These are phyloP conservation scores for Citrus cavaleriei DNA, from an alignment of 345 rosid genomes.

Conservation along the genomic window DNA sequence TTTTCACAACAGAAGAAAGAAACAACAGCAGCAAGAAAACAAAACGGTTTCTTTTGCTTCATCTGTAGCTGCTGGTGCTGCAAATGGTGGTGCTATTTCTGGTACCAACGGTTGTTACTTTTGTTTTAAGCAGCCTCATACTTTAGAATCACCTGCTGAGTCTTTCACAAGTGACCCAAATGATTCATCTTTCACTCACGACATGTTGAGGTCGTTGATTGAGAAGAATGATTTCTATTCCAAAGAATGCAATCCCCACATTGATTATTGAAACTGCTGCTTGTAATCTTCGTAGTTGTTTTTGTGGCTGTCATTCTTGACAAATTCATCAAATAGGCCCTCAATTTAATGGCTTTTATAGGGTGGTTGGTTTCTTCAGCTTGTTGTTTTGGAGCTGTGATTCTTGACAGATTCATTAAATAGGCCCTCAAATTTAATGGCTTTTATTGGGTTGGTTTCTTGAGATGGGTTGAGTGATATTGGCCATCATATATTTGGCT, in stretches of 20 bases:
- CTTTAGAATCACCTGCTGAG: constrained; percentile 34
- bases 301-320: background rate
- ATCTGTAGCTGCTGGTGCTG: background rate
- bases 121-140: constrained; percentile 35
- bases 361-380: no score
- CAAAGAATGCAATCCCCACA: constrained; percentile 48
- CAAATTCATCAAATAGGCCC: background rate
- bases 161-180: constrained; percentile 47
- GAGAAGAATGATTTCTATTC: constrained; percentile 53
- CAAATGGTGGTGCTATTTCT: background rate
- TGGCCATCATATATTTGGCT: background rate
- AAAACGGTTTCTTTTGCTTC: background rate
- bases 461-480: background rate
- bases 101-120: constrained; percentile 14
- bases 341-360: background rate
- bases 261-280: background rate
- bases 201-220: constrained; percentile 42
- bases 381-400: background rate
- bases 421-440: background rate
- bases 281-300: background rate
- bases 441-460: background rate
- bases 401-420: background rate
- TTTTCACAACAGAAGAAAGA: background rate
- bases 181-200: constrained; percentile 36
- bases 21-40: background rate